These are phyloP conservation scores for Periconia macrospinosa DNA, from an alignment of 2,329 filamentous ascomycete genomes.

Conservation along the genomic window DNA sequence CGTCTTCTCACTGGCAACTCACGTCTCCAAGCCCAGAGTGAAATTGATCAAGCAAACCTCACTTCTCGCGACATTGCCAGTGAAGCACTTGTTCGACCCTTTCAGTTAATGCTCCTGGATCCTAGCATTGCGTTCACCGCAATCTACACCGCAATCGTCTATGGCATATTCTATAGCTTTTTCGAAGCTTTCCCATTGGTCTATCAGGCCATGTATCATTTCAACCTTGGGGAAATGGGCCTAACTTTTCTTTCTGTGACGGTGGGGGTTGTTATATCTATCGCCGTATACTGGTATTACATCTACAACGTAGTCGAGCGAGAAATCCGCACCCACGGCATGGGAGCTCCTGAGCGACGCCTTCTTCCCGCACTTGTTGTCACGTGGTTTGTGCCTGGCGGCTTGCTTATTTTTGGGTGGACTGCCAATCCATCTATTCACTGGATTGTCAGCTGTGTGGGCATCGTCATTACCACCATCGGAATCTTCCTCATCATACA, in stretches of 20 bases:
- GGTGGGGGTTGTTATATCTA: slow-evolving; percentile 69
- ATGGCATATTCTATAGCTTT: slow-evolving; percentile 75
- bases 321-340: slow-evolving; percentile 62
- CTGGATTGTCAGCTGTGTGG: slow-evolving; percentile 60
- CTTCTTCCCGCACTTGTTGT: slow-evolving; percentile 69
- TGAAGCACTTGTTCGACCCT: slow-evolving; percentile 68
- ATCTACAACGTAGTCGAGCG: slow-evolving; percentile 72
- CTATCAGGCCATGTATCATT: slow-evolving; percentile 77
- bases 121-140: slow-evolving; percentile 83
- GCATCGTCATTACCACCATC: slow-evolving; percentile 54
- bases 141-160: slow-evolving; percentile 81
- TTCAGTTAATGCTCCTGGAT: slow-evolving; percentile 81
- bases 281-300: slow-evolving; percentile 69
- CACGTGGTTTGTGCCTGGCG: slow-evolving; percentile 62
- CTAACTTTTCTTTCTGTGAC: slow-evolving; percentile 85
- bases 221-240: slow-evolving; percentile 70
- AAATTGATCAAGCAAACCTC: slow-evolving; percentile 65
- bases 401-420: slow-evolving; percentile 69
- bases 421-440: slow-evolving; percentile 63
- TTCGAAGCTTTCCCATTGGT: slow-evolving; percentile 68
- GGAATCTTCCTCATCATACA: slow-evolving; percentile 50
- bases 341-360: slow-evolving; percentile 70
- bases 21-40: slow-evolving; percentile 73
- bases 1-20: slow-evolving; percentile 67
- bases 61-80: slow-evolving; percentile 45